These are phyloP conservation scores for Triticum timopheevii DNA, from an alignment of 176 grass and related monocot species.

Conservation along the genomic window DNA sequence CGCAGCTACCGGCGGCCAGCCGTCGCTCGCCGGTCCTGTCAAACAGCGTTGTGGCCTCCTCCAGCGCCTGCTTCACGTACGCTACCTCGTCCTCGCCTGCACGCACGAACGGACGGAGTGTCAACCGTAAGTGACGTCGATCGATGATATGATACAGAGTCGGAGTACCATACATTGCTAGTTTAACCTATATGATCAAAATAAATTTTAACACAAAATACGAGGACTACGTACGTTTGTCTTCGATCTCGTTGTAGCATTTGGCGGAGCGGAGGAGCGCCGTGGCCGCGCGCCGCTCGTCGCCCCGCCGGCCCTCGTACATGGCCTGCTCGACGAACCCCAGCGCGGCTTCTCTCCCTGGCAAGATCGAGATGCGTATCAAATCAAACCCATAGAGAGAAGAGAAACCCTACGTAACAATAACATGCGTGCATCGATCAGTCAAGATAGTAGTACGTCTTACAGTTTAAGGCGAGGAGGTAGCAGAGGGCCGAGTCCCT, in stretches of 20 bases:
- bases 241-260: not conserved
- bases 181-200: too few species aligned
- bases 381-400: too few species aligned
- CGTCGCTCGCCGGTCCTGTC: not conserved
- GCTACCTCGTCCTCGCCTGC: not conserved
- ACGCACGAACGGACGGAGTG: too few species aligned
- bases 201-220: too few species aligned
- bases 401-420: too few species aligned
- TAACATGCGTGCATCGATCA: too few species aligned
- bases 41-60: not conserved
- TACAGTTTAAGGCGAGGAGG: conserved; percentile 4
- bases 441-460: not conserved
- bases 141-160: too few species aligned
- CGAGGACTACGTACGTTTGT: not conserved
- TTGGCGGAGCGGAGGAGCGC: not conserved
- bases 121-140: too few species aligned
- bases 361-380: too few species aligned
- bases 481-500: not conserved
- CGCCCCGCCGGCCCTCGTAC: not conserved
- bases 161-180: too few species aligned
- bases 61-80: not conserved
- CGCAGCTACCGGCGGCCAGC: not conserved
- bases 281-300: not conserved
- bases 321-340: not conserved
- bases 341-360: not conserved